Percentiles rank a stretch among this genome's conserved stretches.
phyloP scores from a whole-genome alignment of 305 asterid species.

The Fraxinus albicans region DNA sequence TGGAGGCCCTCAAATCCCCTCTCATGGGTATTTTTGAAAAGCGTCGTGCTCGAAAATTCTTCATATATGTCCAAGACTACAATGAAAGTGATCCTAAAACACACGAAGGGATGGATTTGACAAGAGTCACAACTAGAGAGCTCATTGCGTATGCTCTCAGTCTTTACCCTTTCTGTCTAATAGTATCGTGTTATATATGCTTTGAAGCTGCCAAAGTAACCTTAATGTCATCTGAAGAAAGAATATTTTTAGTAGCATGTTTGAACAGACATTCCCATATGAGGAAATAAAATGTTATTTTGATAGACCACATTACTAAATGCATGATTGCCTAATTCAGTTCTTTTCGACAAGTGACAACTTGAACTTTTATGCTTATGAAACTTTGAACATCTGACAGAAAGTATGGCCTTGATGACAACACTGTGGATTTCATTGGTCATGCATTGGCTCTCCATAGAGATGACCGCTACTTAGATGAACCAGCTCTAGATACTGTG shows the following conservation, averaged over 20 bases:
- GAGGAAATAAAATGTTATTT: constrained; percentile 1
- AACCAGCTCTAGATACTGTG: constrained; percentile 88
- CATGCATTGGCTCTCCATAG: constrained; percentile 92
- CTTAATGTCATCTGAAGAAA: constrained; percentile 7
- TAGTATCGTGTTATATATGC: not conserved
- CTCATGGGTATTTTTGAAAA: constrained; percentile 98
- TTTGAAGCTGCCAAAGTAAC: not conserved
- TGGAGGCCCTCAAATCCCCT: constrained; percentile 98
- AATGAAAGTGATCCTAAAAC: constrained; percentile 87
- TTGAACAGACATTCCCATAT: not conserved
- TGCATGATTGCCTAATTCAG: not conserved
- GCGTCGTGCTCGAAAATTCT: constrained; percentile 95
- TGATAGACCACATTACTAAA: not conserved
- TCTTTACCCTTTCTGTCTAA: constrained; percentile 13
- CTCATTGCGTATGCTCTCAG: constrained; percentile 68
- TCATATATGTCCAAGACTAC: constrained; percentile 89
- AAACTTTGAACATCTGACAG: constrained; percentile 41
- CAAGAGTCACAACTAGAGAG: constrained; percentile 78
- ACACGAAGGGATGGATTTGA: constrained; percentile 94
- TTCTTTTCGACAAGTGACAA: not conserved
- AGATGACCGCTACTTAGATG: constrained; percentile 81
- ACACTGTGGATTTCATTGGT: constrained; percentile 88
- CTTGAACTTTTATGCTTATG: constrained; percentile 6
- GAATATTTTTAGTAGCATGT: not conserved
- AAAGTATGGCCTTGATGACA: constrained; percentile 91